Evolutionary conservation across 352 stramenopile species (phyloP).

Genomic region (Globisporangium spiculum): DNA sequence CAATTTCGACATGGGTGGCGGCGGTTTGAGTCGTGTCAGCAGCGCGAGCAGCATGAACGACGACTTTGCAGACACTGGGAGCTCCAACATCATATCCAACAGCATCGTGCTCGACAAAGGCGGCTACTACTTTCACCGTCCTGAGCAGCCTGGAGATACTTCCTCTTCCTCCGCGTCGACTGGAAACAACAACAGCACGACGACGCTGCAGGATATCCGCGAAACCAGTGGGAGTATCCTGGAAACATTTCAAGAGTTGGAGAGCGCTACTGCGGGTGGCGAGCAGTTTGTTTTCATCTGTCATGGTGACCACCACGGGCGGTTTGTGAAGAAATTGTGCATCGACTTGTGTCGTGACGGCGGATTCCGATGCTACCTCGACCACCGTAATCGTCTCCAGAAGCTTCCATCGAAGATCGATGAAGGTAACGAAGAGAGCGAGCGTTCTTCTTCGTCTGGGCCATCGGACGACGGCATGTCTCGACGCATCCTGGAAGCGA

Average conservation of each 20-base stretch:
- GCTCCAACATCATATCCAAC: slow-evolving; percentile 36
- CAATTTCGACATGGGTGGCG: slow-evolving; percentile 33
- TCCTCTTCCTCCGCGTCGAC: background rate
- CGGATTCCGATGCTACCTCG: slow-evolving; percentile 68
- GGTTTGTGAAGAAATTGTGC: slow-evolving; percentile 71
- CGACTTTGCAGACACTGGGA: slow-evolving; percentile 26
- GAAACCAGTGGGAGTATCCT: slow-evolving; percentile 51
- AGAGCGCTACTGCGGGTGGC: slow-evolving; percentile 45
- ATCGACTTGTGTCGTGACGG: slow-evolving; percentile 62
- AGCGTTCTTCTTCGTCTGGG: slow-evolving; percentile 10
- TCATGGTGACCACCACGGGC: slow-evolving; percentile 72
- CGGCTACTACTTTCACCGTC: slow-evolving; percentile 71
- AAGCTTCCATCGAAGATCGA: slow-evolving; percentile 21
- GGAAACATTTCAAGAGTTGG: slow-evolving; percentile 54
- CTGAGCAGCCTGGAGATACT: slow-evolving; percentile 17
- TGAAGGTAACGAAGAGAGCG: slow-evolving; percentile 22
- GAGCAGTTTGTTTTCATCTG: slow-evolving; percentile 84
- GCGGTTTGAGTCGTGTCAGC: slow-evolving; percentile 37
- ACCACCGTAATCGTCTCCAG: slow-evolving; percentile 36
- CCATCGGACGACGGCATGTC: slow-evolving; percentile 54
- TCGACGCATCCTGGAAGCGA: slow-evolving; percentile 68
- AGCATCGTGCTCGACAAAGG: slow-evolving; percentile 65
- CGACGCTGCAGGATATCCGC: slow-evolving; percentile 19
- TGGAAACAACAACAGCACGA: slow-evolving; percentile 11
- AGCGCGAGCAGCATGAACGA: slow-evolving; percentile 52